Conservation (phyloP, 306 rosid genomes). For the Notholithocarpus densiflorus region DNA sequence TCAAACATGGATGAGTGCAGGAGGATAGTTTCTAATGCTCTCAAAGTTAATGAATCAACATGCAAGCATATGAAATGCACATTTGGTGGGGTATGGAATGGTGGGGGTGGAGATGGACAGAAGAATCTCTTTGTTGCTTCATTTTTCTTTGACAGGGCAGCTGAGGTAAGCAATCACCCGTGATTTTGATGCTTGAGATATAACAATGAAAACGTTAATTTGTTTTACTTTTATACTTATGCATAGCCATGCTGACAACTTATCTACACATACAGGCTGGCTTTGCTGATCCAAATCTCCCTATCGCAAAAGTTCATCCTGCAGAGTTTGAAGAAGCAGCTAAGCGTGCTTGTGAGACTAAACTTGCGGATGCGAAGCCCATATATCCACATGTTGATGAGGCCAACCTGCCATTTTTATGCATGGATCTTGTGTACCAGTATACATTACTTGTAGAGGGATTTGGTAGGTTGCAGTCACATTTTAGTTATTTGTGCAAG, state of each 20-base stretch:
- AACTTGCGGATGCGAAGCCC: constrained; percentile 58
- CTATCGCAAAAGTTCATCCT: constrained; percentile 64
- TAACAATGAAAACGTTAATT: neutral
- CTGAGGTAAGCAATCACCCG: constrained; percentile 57
- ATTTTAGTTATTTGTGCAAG: constrained; percentile 9
- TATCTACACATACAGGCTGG: constrained; percentile 62
- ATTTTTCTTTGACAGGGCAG: constrained; percentile 98
- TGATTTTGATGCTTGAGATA: neutral
- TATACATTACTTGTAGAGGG: constrained; percentile 84
- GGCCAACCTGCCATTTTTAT: constrained; percentile 80
- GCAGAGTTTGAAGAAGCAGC: constrained; percentile 78
- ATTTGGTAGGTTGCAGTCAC: constrained; percentile 58
- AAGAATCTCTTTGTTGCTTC: constrained; percentile 91
- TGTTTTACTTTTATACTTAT: constrained; percentile 15
- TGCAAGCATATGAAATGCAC: constrained; percentile 96
- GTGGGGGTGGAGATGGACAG: constrained; percentile 99
- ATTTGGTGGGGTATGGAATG: constrained; percentile 95
- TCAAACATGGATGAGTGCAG: constrained; percentile 75
- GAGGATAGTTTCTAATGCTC: constrained; percentile 61
- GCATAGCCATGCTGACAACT: constrained; percentile 27
- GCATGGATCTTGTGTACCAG: constrained; percentile 97
- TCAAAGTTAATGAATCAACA: constrained; percentile 63
- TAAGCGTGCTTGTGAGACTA: constrained; percentile 84
- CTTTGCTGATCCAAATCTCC: constrained; percentile 64
- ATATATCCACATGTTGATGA: constrained; percentile 50